A percentile compares a stretch with the other conserved stretches of the same genome.
Evolutionary conservation across 768 basidiomycete genomes (phyloP).

Genomic region (Termitomyces sp.): DNA sequence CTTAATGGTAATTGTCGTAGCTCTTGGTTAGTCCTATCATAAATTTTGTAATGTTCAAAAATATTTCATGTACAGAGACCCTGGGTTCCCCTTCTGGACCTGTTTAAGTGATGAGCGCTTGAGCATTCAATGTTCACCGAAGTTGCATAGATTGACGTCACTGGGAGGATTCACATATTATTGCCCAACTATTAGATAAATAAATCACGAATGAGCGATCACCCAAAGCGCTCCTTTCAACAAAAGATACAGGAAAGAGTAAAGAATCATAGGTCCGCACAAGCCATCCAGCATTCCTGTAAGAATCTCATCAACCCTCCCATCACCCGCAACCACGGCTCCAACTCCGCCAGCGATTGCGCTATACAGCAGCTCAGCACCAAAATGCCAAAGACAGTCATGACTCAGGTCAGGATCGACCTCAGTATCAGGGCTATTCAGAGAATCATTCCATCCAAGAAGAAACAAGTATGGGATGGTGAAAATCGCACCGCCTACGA

Average conservation of each 20-base stretch:
- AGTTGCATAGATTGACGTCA: not conserved
- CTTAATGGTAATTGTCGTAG: too few species aligned
- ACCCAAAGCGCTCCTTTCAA: not conserved
- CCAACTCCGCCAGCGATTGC: slow-evolving; percentile 1
- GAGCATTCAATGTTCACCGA: too few species aligned
- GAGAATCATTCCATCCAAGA: slow-evolving; percentile 1
- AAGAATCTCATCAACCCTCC: not conserved
- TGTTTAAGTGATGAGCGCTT: not conserved
- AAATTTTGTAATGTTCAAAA: not conserved
- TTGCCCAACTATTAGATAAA: not conserved
- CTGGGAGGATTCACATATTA: not conserved
- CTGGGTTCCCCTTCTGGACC: not conserved
- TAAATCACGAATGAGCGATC: not conserved
- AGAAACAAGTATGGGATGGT: slow-evolving; percentile 20
- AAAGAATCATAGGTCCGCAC: not conserved
- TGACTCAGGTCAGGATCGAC: not conserved
- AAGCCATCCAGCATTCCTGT: not conserved
- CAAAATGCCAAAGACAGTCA: not conserved
- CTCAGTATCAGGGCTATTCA: not conserved
- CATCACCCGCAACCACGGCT: not conserved
- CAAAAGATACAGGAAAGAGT: not conserved
- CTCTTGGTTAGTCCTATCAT: not conserved
- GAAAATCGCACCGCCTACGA: slow-evolving; percentile 20
- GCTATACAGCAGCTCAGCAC: not conserved
- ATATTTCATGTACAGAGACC: not conserved